phyloP scores from a whole-genome alignment of 2,329 filamentous ascomycete species.

The Aspergillus proliferans region DNA sequence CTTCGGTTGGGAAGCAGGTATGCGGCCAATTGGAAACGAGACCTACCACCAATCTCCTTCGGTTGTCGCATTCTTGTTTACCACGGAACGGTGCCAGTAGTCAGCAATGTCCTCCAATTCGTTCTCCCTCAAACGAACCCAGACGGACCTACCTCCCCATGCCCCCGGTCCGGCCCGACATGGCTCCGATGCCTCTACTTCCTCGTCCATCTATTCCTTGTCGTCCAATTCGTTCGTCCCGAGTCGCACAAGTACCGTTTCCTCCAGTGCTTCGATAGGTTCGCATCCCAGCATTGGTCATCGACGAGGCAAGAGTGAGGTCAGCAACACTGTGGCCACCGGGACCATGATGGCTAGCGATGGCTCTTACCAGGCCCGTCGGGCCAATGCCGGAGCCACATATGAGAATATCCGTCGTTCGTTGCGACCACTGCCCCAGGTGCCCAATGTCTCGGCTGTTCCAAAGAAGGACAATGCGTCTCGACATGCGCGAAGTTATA shows the following conservation, averaged over 20 bases:
- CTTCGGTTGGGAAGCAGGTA: constrained; percentile 31
- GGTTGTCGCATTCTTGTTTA: constrained; percentile 23
- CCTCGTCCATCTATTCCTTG: constrained; percentile 48
- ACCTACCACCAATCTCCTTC: constrained; percentile 19
- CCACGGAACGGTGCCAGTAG: constrained; percentile 16
- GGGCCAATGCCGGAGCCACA: constrained; percentile 52
- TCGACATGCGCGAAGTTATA: constrained; percentile 54
- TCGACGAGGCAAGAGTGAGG: constrained; percentile 71
- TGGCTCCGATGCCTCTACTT: constrained; percentile 50
- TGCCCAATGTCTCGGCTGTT: constrained; percentile 48
- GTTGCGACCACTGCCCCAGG: constrained; percentile 65
- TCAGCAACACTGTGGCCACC: constrained; percentile 47
- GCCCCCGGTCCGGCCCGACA: constrained; percentile 46
- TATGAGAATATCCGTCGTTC: constrained; percentile 71
- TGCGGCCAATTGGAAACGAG: constrained; percentile 31
- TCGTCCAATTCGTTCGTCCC: constrained; percentile 45
- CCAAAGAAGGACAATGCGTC: constrained; percentile 23
- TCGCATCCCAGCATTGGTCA: constrained; percentile 50
- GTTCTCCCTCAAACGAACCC: constrained; percentile 30
- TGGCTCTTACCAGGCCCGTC: constrained; percentile 13
- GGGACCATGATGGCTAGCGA: constrained; percentile 17
- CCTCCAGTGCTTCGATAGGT: constrained; percentile 63
- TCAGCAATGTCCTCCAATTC: constrained; percentile 34
- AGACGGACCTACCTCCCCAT: constrained; percentile 36
- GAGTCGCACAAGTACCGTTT: constrained; percentile 63